Percentiles rank a stretch among this genome's conserved stretches.
phyloP scores from a whole-genome alignment of 345 rosid species.

The Cardamine chenopodiifolia region DNA sequence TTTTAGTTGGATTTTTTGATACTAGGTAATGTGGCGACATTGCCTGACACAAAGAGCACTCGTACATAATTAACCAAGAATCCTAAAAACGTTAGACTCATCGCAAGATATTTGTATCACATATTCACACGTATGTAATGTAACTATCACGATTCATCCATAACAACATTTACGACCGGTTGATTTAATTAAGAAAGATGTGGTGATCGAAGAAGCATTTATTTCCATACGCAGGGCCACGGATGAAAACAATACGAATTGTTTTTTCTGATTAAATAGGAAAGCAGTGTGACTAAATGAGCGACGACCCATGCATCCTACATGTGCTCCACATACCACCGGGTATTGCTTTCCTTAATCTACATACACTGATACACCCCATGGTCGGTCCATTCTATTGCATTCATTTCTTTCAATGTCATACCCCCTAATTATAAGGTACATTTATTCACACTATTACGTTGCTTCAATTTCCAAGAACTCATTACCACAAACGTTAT shows the following conservation, averaged over 20 bases:
- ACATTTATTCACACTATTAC: neutral
- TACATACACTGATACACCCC: neutral
- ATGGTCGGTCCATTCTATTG: constrained; percentile 31
- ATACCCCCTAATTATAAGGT: neutral
- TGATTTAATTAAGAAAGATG: neutral
- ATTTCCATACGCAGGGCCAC: constrained; percentile 11
- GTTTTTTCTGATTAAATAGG: neutral
- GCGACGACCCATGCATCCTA: constrained; percentile 33
- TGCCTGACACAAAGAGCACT: neutral
- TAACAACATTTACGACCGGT: neutral
- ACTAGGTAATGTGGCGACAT: neutral
- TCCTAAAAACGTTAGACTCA: neutral
- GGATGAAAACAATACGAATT: constrained; percentile 23
- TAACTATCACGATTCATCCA: neutral
- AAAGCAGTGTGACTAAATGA: constrained; percentile 25
- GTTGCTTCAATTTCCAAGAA: neutral
- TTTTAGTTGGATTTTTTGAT: neutral
- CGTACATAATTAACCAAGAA: neutral
- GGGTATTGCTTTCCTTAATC: constrained; percentile 19
- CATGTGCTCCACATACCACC: constrained; percentile 34
- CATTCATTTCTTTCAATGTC: constrained; percentile 24
- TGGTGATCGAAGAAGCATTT: constrained; percentile 25
- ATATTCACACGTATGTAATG: neutral
- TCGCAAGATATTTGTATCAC: neutral
- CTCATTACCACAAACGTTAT: neutral